Conservation (phyloP, 2,329 filamentous ascomycete genomes). For the Ceratocystis colombiana region DNA sequence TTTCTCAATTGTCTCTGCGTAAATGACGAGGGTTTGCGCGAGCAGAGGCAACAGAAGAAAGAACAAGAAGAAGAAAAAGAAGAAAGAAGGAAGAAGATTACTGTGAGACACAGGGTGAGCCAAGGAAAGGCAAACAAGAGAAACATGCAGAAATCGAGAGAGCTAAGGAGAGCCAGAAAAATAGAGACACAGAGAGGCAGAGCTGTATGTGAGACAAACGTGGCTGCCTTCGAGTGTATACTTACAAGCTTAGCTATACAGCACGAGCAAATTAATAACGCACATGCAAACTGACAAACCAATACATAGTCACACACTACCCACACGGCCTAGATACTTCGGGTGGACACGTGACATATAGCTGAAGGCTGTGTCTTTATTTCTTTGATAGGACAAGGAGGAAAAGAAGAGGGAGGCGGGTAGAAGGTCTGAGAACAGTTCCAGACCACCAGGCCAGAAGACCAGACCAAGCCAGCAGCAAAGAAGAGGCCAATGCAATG, state of each 20-base stretch:
- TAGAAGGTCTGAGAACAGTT: too few relatives aligned
- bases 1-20: neutral
- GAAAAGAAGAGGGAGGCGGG: too few relatives aligned
- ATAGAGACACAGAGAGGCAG: neutral
- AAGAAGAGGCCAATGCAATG: neutral
- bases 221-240: neutral
- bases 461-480: neutral
- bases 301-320: too few relatives aligned
- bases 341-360: neutral
- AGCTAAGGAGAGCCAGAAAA: too few relatives aligned
- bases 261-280: neutral
- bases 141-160: too few relatives aligned
- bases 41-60: neutral
- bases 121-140: too few relatives aligned
- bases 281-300: neutral
- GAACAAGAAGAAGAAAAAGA: neutral
- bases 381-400: too few relatives aligned
- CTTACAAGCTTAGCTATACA: neutral
- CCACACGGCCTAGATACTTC: too few relatives aligned
- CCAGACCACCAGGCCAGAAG: too few relatives aligned
- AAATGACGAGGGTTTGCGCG: neutral
- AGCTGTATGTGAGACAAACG: slow-evolving; percentile 4
- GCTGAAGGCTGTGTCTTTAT: neutral
- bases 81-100: neutral
- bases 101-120: neutral